Evolutionary conservation across 129 eudicot genomes (phyloP).

Genomic region (Apium graveolens): DNA sequence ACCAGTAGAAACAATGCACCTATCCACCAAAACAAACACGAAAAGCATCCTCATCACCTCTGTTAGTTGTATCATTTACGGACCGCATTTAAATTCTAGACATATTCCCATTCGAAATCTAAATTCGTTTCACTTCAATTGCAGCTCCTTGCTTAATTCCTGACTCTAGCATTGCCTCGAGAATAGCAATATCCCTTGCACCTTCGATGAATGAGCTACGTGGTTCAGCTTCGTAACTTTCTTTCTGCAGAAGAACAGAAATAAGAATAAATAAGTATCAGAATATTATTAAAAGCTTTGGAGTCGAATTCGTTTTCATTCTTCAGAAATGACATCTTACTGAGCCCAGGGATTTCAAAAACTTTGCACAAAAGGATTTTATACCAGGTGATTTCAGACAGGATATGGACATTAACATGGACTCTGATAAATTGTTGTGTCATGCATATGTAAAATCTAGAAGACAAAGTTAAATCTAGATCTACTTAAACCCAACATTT

Average conservation of each 20-base stretch:
- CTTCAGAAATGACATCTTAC: neutral
- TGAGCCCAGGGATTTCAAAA: neutral
- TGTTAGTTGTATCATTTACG: neutral
- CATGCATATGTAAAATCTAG: neutral
- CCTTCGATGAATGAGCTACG: constrained; percentile 46
- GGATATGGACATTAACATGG: neutral
- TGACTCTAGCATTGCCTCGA: constrained; percentile 62
- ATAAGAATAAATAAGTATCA: neutral
- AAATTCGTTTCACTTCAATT: constrained; percentile 33
- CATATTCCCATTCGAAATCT: neutral
- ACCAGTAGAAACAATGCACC: neutral
- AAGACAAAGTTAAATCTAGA: neutral
- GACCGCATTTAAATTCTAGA: neutral
- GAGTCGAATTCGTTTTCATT: neutral
- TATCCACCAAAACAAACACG: neutral
- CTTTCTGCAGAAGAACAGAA: constrained; percentile 4
- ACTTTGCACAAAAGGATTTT: no score
- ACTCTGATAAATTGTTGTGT: neutral
- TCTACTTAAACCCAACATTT: neutral
- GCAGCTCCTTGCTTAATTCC: constrained; percentile 37
- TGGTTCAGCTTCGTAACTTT: constrained; percentile 25
- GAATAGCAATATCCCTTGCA: constrained; percentile 48
- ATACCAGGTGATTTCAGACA: neutral
- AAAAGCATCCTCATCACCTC: neutral
- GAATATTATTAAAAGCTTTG: neutral